phyloP scores from a whole-genome alignment of 805 yeast genomes.

The Cephaloascus albidus region DNA sequence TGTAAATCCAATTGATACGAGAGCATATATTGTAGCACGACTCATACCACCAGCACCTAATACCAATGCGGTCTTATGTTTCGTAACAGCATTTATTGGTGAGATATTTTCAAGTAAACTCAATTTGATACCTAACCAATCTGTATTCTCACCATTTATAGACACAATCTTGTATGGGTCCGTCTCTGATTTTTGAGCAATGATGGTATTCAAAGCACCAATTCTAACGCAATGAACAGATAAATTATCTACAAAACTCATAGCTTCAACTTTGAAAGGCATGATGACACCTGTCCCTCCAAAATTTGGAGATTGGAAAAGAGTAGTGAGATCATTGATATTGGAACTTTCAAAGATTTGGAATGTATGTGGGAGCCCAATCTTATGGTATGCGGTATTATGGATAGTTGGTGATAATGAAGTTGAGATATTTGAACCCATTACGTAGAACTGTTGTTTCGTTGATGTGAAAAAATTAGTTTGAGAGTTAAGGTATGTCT shows the following conservation, averaged over 20 bases:
- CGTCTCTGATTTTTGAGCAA: conserved; percentile 5
- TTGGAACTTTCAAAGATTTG: conserved; percentile 5
- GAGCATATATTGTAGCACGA: conserved; percentile 9
- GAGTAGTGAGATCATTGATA: conserved; percentile 1
- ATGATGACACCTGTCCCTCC: conserved; percentile 9
- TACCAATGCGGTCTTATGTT: conserved; percentile 7
- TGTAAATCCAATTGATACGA: conserved; percentile 7
- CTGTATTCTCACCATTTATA: conserved; percentile 10
- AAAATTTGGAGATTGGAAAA: conserved; percentile 6
- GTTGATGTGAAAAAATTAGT: too few species aligned
- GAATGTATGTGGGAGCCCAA: conserved; percentile 8
- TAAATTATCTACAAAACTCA: conserved; percentile 6
- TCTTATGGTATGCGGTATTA: conserved; percentile 4
- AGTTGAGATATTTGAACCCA: conserved; percentile 6
- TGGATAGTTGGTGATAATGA: conserved; percentile 8
- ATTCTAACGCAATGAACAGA: conserved; percentile 8
- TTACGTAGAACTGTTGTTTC: conserved; percentile 6
- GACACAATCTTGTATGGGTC: conserved; percentile 5
- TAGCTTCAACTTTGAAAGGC: conserved; percentile 7
- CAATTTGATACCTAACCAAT: conserved; percentile 8
- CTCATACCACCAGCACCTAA: conserved; percentile 11
- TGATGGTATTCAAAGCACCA: conserved; percentile 7
- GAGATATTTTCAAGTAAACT: conserved; percentile 5
- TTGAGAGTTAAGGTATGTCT: background rate
- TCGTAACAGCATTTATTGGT: conserved; percentile 9